A percentile compares a stretch with the other conserved stretches of the same genome.
These are phyloP conservation scores for Fusarium kyushuense DNA, from an alignment of 2,329 filamentous ascomycete genomes.

Conservation along the genomic window DNA sequence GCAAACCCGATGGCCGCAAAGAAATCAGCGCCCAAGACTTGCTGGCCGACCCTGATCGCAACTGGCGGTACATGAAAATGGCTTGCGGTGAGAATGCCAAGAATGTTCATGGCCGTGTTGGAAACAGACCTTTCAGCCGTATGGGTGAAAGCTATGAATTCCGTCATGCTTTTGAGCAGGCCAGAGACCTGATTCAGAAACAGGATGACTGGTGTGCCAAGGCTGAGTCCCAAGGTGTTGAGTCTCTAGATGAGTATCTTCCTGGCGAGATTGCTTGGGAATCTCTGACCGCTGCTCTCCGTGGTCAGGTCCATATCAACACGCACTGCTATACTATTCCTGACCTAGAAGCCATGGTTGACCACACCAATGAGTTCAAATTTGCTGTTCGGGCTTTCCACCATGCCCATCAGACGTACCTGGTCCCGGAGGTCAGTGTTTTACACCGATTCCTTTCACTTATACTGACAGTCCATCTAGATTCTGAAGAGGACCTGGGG, in stretches of 20 bases:
- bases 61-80: conserved; percentile 81
- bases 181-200: conserved; percentile 64
- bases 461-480: conserved; percentile 43
- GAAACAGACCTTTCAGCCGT: conserved; percentile 67
- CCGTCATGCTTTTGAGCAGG: conserved; percentile 74
- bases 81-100: conserved; percentile 80
- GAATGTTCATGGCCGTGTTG: conserved; percentile 67
- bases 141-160: conserved; percentile 78
- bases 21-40: conserved; percentile 74
- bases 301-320: conserved; percentile 76
- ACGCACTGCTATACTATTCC: conserved; percentile 78
- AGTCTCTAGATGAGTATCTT: conserved; percentile 68
- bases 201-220: conserved; percentile 77
- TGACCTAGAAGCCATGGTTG: conserved; percentile 76
- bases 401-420: conserved; percentile 75
- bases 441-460: not conserved
- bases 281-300: conserved; percentile 69
- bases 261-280: conserved; percentile 74
- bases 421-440: conserved; percentile 69
- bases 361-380: conserved; percentile 78
- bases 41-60: conserved; percentile 73
- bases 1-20: conserved; percentile 67
- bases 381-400: conserved; percentile 76
- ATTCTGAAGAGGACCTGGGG: conserved; percentile 69
- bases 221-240: conserved; percentile 63